Percentiles rank a stretch among this genome's conserved stretches.
These are phyloP conservation scores for Proteromonas lacertae DNA, from an alignment of 352 stramenopile species.

Conservation along the genomic window DNA sequence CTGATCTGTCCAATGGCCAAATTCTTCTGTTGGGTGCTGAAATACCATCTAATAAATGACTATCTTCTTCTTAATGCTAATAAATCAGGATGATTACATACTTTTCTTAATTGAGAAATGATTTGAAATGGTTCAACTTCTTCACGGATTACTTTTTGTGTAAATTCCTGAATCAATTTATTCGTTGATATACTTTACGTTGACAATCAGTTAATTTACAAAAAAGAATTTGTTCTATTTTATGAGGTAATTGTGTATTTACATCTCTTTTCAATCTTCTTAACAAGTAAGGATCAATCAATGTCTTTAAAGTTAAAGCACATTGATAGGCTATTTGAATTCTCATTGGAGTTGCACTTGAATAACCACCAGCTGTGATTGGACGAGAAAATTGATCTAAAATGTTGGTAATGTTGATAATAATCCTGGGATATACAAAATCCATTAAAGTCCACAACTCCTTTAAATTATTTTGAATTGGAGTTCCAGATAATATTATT, in stretches of 20 bases:
- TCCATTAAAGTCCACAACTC: slow-evolving; percentile 95
- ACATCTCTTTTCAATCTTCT: slow-evolving; percentile 68
- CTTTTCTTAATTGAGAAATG: slow-evolving; percentile 74
- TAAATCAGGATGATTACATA: too few species aligned
- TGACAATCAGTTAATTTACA: slow-evolving; percentile 16
- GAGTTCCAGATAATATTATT: background rate
- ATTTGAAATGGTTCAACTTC: slow-evolving; percentile 23
- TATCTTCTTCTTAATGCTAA: slow-evolving; percentile 22
- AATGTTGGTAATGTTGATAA: slow-evolving; percentile 83
- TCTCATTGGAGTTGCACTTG: slow-evolving; percentile 23
- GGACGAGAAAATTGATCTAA: slow-evolving; percentile 78
- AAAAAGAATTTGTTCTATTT: slow-evolving; percentile 54
- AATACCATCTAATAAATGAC: slow-evolving; percentile 7
- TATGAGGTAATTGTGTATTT: slow-evolving; percentile 54
- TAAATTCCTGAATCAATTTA: slow-evolving; percentile 49
- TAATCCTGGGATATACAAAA: slow-evolving; percentile 81
- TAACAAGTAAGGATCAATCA: slow-evolving; percentile 82
- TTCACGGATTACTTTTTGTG: slow-evolving; percentile 38
- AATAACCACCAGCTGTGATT: slow-evolving; percentile 65
- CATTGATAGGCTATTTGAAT: slow-evolving; percentile 22
- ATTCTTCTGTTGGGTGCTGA: background rate
- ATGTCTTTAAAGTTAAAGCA: slow-evolving; percentile 62
- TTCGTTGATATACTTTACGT: too few species aligned
- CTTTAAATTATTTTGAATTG: slow-evolving; percentile 52
- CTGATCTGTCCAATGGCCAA: slow-evolving; percentile 23